phyloP scores from a whole-genome alignment of 768 basidiomycete genomes.

The Dacryopinax spathularia region DNA sequence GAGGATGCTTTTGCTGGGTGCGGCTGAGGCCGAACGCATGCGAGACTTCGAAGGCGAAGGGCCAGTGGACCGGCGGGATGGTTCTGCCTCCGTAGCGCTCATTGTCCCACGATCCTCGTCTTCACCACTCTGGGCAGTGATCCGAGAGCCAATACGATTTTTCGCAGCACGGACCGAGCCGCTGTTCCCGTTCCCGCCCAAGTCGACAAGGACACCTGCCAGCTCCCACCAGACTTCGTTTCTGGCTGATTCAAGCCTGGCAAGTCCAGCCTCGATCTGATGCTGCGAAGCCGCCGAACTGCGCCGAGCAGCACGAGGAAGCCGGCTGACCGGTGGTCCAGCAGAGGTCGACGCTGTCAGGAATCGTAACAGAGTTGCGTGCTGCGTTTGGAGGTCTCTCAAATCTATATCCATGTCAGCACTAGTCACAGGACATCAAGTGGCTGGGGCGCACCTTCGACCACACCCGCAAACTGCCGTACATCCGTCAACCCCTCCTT shows the following conservation, averaged over 20 bases:
- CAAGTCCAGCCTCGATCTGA: constrained; percentile 1
- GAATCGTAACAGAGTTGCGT: background rate
- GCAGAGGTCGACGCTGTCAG: background rate
- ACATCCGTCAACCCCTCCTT: constrained; percentile 2
- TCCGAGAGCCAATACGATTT: background rate
- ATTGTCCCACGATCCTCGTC: background rate
- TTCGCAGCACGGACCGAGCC: background rate
- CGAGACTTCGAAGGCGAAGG: background rate
- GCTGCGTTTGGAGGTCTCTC: background rate
- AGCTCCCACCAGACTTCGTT: background rate
- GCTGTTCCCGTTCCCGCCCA: background rate
- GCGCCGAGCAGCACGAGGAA: background rate
- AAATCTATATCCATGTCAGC: background rate
- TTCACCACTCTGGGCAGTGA: background rate
- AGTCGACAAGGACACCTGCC: background rate
- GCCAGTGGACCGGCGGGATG: background rate
- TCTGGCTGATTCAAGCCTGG: background rate
- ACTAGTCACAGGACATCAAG: background rate
- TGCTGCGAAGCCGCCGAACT: background rate
- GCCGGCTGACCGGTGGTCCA: background rate
- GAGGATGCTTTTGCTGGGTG: background rate
- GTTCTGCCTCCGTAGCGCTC: background rate
- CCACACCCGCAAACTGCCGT: background rate
- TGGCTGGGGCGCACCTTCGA: background rate
- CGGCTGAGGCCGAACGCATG: background rate